Evolutionary conservation across 2,329 filamentous ascomycete species (phyloP).

Genomic region (Cercospora sp.): DNA sequence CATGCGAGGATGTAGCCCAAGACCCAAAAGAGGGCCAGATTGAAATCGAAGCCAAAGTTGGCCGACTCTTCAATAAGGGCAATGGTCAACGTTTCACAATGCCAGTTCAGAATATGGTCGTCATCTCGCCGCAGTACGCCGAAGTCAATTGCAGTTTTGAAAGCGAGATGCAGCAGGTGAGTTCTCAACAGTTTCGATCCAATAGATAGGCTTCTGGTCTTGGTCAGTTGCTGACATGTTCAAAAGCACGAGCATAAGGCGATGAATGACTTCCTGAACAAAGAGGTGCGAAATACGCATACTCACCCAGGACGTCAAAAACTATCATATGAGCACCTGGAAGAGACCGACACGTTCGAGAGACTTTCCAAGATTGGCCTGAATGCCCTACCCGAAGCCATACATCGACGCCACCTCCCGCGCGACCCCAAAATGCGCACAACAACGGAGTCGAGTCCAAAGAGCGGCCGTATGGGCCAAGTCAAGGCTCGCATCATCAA

Average conservation of each 20-base stretch:
- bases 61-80: conserved; percentile 72
- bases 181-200: conserved; percentile 30
- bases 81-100: conserved; percentile 68
- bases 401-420: conserved; percentile 50
- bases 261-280: conserved; percentile 84
- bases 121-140: conserved; percentile 61
- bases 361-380: conserved; percentile 65
- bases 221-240: conserved; percentile 21
- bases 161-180: conserved; percentile 87
- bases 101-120: conserved; percentile 67
- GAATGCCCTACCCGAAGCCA: conserved; percentile 56
- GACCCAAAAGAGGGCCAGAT: conserved; percentile 67
- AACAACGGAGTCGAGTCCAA: conserved; percentile 67
- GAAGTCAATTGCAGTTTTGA: conserved; percentile 63
- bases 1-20: conserved; percentile 56
- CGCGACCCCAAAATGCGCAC: conserved; percentile 64
- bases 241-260: conserved; percentile 72
- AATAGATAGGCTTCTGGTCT: background rate
- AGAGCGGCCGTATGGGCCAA: conserved; percentile 51
- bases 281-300: conserved; percentile 49
- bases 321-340: conserved; percentile 78
- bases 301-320: conserved; percentile 52
- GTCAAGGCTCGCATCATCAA: conserved; percentile 86
- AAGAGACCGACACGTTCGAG: conserved; percentile 81
- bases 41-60: conserved; percentile 93